Base-by-base conservation (phyloP, 305 asterid genomes). In the Withania somnifera region DNA sequence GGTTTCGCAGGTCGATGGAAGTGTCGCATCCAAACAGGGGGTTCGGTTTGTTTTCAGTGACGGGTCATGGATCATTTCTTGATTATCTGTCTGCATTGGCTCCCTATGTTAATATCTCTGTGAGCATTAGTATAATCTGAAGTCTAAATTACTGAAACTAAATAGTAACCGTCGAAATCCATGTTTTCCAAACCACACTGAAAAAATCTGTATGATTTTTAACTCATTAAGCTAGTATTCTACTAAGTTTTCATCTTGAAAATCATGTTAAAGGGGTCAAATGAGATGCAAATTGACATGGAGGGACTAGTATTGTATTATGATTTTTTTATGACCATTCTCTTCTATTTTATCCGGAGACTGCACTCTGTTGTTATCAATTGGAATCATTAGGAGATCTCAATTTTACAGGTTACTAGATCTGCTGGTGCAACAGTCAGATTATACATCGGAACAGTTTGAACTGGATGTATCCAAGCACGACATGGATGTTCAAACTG, bases 401-500 rank as follows among this genome's bases (percentile, higher is more conserved):
- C 28, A 26, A 78, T 56, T 53, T 38, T 85, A 47, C 81, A 94
- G 99, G 99, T 97, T 67, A 95, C 99, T 63, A 97, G 99, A 24
- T 95, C 99, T 78, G 98, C 99, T 81, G 98, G 98, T 82, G 98
- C 99, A 81, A 95, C 98, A 5, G 90, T 94, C 63, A 92, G 97
- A 60, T 84, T 95, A 86, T 95, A 95, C 57, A 87, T 91, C 9
- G 98, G n/a, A 95, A 84, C 96, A 93, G 85, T 95, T 89, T 57
- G 98, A 95, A 88, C 91, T 93, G 2, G 97, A 95, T 85, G 92
- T 88, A 76, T 87, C 97, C 50, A 94, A 93, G 82, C 97, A 95
- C 83, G 78, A 85, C 11, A 83, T 92, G 87, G 99, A 94, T 89
- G 97, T 98, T 81, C 97, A 94, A 85, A 87, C n/a, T 84, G 97